Base-by-base conservation (phyloP, 345 rosid species). In the Lepidium didymum region DNA sequence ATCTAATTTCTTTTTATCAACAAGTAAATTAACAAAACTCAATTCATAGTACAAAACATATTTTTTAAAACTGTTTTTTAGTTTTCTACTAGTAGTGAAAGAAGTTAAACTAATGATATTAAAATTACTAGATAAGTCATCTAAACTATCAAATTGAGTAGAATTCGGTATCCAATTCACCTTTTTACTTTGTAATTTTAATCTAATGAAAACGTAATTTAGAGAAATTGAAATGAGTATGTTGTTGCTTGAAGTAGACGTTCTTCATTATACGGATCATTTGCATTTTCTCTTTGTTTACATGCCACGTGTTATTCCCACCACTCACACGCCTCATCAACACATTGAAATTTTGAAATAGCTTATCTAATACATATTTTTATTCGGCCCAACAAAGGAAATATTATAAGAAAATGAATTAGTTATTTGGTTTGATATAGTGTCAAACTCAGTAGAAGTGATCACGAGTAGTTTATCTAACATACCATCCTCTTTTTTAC, bases 241-340 rank as follows among this genome's bases (percentile, higher is more conserved):
- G 62, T 57, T 38, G 66, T 69, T 69, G 73, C 73, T 69, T 69
- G 66, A 58, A 69, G 73, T 58, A 58, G 58, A 51, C 59, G 44
- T 43, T 58, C 58, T 34, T 58, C 51, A 47, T 47, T 49, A 31
- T 16, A 29, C 23, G 10, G 23, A 58, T 42, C 57, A 40, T 69
- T 58, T 49, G 15, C 52, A 29, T 19, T 49, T 49, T 31, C 42
- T 47, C 57, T 27, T 49, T 59, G 42, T 49, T 38, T 59, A 58
- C 51, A 38, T 69, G 52, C 59, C 63, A 69, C 65, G 66, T 58
- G 50, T 27, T 58, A 49, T 5, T 18, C 40, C 19, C 27, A 57
- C n/a, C 38, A 38, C 73, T 36, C 56, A 46, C 56, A 68, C 65
- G 65, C 47, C 65, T 37, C 25, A 57, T 2, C 33, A 57, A 15